Evolutionary conservation across 257 asterid genomes (phyloP), one percentile per base, ranked within the genome.

Genomic region (Catharanthus roseus): DNA sequence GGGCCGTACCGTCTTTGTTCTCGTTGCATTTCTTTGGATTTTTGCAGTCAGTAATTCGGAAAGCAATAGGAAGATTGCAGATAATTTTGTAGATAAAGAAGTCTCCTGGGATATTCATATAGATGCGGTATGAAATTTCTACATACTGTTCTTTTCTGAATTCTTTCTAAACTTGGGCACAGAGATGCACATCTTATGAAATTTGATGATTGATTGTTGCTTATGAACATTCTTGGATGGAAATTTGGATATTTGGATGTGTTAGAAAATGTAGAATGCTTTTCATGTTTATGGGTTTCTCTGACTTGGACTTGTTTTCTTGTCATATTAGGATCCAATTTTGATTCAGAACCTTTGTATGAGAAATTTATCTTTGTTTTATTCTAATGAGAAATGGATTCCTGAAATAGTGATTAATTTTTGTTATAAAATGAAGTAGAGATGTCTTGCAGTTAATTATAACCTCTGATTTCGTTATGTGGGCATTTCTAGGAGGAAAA

Each of bases 1-100:
- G 77, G 68, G 75, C 26, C 74, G 74, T 70, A 73, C 73, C 76
- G 76, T 77, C 58, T 84, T 84, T 73, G 73, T 86, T 83, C 74
- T 85, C 72, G 81, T 89, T 75, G 89, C 82, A 72, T 77, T 83
- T 77, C 28, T 87, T 47, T 86, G 85, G 70, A 77, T 83, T 80
- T 79, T 80, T 72, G 82, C 85, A 28, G 83, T 87, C 6, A 83
- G 72, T 77, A 55, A 80, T 75, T 85, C 92, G n/a, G 86, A 84
- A 67, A 87, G 87, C 15, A 77, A 77, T 79, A 76, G 85, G 78
- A 86, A 85, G 75, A 77, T 83, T 60, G 84, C 77, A 3, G 83
- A 78, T 57, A 82, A 76, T 69, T 47, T 72, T 65, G 45, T 57
- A 18, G 78, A 73, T 15, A 16, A 68, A 64, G 79, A 72, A 55